phyloP scores from a whole-genome alignment of 305 asterid species.

The Petunia hybrid region DNA sequence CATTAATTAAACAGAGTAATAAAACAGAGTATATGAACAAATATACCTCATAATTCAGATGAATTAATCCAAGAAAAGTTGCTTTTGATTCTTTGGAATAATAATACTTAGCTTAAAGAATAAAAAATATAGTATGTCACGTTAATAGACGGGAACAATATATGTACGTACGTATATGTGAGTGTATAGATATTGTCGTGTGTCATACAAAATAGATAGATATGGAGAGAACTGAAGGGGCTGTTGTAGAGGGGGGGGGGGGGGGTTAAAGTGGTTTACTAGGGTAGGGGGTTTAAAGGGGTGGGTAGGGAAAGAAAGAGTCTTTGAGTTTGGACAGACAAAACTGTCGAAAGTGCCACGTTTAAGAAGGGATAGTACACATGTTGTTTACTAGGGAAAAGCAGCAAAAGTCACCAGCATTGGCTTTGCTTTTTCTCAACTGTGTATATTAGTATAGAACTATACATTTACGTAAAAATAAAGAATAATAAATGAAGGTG shows the following conservation, averaged over 20 bases:
- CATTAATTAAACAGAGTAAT: background rate
- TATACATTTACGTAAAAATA: too few relatives aligned
- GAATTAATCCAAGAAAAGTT: background rate
- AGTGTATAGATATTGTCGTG: background rate
- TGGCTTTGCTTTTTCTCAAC: background rate
- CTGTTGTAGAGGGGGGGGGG: too few relatives aligned
- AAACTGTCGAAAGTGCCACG: slow-evolving; percentile 36
- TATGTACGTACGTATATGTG: background rate
- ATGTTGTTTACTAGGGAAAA: background rate
- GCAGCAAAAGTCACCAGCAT: background rate
- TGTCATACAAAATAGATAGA: background rate
- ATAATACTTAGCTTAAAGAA: background rate
- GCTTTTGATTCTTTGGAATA: background rate
- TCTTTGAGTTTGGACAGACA: slow-evolving; percentile 17
- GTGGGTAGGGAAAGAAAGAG: background rate
- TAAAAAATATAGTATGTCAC: background rate
- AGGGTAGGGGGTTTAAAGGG: background rate
- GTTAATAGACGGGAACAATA: background rate
- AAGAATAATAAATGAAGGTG: too few relatives aligned
- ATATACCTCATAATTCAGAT: slow-evolving; percentile 22
- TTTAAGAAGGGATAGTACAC: slow-evolving; percentile 31
- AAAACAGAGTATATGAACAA: background rate
- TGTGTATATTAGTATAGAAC: too few relatives aligned
- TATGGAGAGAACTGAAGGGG: background rate
- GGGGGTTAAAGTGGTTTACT: background rate